Percentiles rank a stretch among this genome's conserved stretches.
These are phyloP conservation scores for Carpinus fangiana DNA, from an alignment of 306 rosid species.

Conservation along the genomic window DNA sequence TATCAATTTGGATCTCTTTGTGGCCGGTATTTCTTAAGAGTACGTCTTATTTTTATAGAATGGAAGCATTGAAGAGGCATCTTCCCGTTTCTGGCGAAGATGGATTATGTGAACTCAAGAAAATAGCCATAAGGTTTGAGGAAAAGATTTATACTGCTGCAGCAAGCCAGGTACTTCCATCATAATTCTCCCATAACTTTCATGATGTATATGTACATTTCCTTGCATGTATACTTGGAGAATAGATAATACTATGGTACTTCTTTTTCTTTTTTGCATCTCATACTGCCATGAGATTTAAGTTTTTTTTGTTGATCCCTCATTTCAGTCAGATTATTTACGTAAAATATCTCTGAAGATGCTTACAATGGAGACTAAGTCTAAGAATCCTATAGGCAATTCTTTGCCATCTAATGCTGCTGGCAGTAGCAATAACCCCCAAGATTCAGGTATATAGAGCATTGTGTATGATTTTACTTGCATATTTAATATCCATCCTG, in stretches of 20 bases:
- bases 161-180: slow-evolving; percentile 56
- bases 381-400: slow-evolving; percentile 37
- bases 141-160: slow-evolving; percentile 68
- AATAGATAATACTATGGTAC: neutral
- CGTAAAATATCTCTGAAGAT: slow-evolving; percentile 47
- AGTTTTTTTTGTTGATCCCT: slow-evolving; percentile 7
- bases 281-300: neutral
- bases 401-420: slow-evolving; percentile 33
- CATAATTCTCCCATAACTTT: neutral
- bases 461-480: neutral
- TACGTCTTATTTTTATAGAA: slow-evolving; percentile 40
- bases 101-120: slow-evolving; percentile 57
- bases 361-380: slow-evolving; percentile 47
- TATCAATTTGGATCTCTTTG: neutral
- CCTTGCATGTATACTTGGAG: neutral
- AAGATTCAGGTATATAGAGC: slow-evolving; percentile 52
- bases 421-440: slow-evolving; percentile 45
- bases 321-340: slow-evolving; percentile 52
- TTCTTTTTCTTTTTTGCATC: neutral
- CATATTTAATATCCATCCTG: neutral
- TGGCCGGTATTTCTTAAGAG: neutral
- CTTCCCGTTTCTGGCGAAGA: slow-evolving; percentile 61
- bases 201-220: neutral
- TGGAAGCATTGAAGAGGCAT: slow-evolving; percentile 69
- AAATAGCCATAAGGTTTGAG: slow-evolving; percentile 79